phyloP scores from a whole-genome alignment of 2,329 filamentous ascomycete species.

The Chrysosporium queenslandicum region DNA sequence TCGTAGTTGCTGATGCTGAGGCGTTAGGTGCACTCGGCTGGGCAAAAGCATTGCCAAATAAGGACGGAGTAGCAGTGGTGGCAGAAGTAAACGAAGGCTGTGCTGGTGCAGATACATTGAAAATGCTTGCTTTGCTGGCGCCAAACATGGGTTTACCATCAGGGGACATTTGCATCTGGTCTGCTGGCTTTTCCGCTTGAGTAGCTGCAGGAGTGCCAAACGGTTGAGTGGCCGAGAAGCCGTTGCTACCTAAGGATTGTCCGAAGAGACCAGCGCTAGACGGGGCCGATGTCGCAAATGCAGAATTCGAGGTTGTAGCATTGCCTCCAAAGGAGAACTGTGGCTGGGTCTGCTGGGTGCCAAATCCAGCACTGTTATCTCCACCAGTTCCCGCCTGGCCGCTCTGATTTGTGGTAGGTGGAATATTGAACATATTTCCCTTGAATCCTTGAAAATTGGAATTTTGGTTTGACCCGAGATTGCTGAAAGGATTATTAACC shows the following conservation, averaged over 20 bases:
- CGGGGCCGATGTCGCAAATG: conserved; percentile 14
- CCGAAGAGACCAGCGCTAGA: conserved; percentile 22
- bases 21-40: not conserved
- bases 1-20: conserved; percentile 3
- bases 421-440: conserved; percentile 27
- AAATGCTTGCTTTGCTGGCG: conserved; percentile 19
- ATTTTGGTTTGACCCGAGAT: conserved; percentile 20
- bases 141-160: conserved; percentile 21
- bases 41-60: not conserved
- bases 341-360: conserved; percentile 8
- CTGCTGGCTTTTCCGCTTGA: conserved; percentile 16
- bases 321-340: conserved; percentile 7
- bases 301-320: conserved; percentile 4
- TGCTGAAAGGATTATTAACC: conserved; percentile 31
- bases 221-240: conserved; percentile 11
- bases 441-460: conserved; percentile 26
- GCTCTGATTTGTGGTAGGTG: conserved; percentile 19
- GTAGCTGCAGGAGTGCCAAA: conserved; percentile 1
- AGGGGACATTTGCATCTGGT: conserved; percentile 30
- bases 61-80: conserved; percentile 9
- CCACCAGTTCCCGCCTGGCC: conserved; percentile 8
- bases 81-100: conserved; percentile 20
- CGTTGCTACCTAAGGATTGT: conserved; percentile 20
- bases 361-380: conserved; percentile 10
- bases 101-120: conserved; percentile 18